Evolutionary conservation across 2,329 filamentous ascomycete species (phyloP), one percentile per base, ranked within the genome.

Genomic region (Fusarium nygamai): DNA sequence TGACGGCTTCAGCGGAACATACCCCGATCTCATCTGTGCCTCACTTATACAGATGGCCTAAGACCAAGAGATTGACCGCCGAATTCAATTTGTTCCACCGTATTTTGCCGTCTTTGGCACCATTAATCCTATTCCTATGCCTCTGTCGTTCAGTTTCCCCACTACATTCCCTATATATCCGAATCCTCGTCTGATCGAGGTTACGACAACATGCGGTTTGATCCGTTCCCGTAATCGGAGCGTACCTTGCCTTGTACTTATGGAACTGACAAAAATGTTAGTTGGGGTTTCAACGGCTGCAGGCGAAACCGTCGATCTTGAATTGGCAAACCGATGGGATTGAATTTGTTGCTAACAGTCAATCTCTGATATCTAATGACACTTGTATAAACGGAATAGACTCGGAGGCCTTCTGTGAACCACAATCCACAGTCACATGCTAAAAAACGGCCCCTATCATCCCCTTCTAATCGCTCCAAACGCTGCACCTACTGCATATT

Each of bases 401-500:
- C 46, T 67, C 14, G 13, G 43, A 57, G 24, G 31, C 17, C 36
- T 39, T 22, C 29, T 38, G 19, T 34, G 46, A 64, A 69, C 43
- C 65, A 61, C 29, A 67, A 14, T 62, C 51, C 63, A 54, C 65
- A 74, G 69, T 77, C 76, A 78, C 74, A 78, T 77, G 76, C 70
- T 69, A 72, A 71, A 53, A 38, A 69, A 43, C 60, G 41, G 53
- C 44, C 48, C 58, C 59, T 53, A 53, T 48, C 5, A 13, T 50
- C n/a, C 64, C 44, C 63, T 61, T 66, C 48, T 48, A 19, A 67
- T 31, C 61, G 36, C 33, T 38, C 33, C 24, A 39, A 39, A 39
- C 41, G 24, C 41, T 53, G 44, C 27, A 41, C 38, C 33, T 27
- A 33, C 36, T 13, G 12, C 44, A 34, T 27, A 61, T 62, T n/a